These are phyloP conservation scores for Microbotryum violaceum DNA, from an alignment of 1,284 basidiomycete genomes.

Conservation along the genomic window DNA sequence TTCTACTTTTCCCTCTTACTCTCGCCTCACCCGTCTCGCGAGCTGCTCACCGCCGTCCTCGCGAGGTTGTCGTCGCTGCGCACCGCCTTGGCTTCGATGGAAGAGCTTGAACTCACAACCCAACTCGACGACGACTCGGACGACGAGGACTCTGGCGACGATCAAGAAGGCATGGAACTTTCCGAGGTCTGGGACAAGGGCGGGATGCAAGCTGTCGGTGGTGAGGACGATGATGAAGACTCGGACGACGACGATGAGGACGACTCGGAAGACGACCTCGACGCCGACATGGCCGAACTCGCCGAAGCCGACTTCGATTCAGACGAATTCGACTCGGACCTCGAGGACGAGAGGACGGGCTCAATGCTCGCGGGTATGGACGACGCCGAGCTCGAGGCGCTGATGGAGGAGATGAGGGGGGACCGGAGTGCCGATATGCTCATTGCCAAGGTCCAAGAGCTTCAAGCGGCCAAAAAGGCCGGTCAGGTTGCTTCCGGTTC, in stretches of 20 bases:
- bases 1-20: slow-evolving; percentile 85
- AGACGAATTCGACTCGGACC: slow-evolving; percentile 40
- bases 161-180: slow-evolving; percentile 34
- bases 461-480: slow-evolving; percentile 2
- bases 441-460: slow-evolving; percentile 12
- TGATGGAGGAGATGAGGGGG: slow-evolving; percentile 34
- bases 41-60: slow-evolving; percentile 66
- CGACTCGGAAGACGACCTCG: slow-evolving; percentile 35
- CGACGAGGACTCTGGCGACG: slow-evolving; percentile 35
- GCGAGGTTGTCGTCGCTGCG: slow-evolving; percentile 76
- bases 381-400: slow-evolving; percentile 38
- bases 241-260: slow-evolving; percentile 34
- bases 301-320: slow-evolving; percentile 39
- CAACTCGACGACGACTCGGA: slow-evolving; percentile 44
- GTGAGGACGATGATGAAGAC: slow-evolving; percentile 35
- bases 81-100: slow-evolving; percentile 69
- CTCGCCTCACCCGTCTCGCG: slow-evolving; percentile 56
- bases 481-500: not conserved
- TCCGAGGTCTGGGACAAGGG: slow-evolving; percentile 36
- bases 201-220: slow-evolving; percentile 3
- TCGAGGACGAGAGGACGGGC: slow-evolving; percentile 46
- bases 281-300: slow-evolving; percentile 33
- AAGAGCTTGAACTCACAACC: slow-evolving; percentile 64
- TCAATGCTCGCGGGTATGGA: slow-evolving; percentile 33
- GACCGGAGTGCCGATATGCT: slow-evolving; percentile 19